Evolutionary conservation across 768 basidiomycete genomes (phyloP), one percentile per base, ranked within the genome.

Genomic region (Mycena amicta): DNA sequence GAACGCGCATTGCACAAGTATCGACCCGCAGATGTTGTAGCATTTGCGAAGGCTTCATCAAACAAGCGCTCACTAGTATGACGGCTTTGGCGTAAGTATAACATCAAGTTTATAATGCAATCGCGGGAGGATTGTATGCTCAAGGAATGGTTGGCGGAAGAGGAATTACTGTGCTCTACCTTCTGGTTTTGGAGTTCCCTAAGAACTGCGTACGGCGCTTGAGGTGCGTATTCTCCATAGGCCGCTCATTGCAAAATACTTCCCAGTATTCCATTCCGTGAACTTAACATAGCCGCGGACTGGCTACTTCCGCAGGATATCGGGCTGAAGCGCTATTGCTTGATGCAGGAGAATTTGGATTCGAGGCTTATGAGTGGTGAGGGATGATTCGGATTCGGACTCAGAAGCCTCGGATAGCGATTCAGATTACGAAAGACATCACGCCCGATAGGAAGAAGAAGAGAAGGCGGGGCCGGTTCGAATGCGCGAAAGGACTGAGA

Each of bases 61-160:
- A 47, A 4, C 5, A 40, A 4, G 11, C 26, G 0, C 50, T 59
- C 22, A 4, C 6, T 5, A 62, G 51, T 18, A 31, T 65, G 5
- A 45, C 57, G 1, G 52, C 53, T 2, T n/a, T 62, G 64, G 61
- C 45, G 47, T 11, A 30, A 53, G 30, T 65, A 65, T 30, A 45
- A n/a, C 8, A n/a, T 50, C 2, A 39, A 55, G 3, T 65, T 59
- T 18, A n/a, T n/a, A 53, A 59, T 1, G 39, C 51, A 11, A 63
- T 65, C 15, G 61, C 57, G 26, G 64, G 61, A 3, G 53, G 52
- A 6, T 29, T 59, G 0, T 15, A 45, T 25, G 28, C 47, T 1
- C 50, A 59, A 29, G 25, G 31, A 18, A 51, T 57, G n/a, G 8
- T 26, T 51, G 4, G 30, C 20, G n/a, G 54, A 27, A 4, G 39